Evolutionary conservation across 176 grass and related monocot species (phyloP).

Genomic region (Triticum monococcum): DNA sequence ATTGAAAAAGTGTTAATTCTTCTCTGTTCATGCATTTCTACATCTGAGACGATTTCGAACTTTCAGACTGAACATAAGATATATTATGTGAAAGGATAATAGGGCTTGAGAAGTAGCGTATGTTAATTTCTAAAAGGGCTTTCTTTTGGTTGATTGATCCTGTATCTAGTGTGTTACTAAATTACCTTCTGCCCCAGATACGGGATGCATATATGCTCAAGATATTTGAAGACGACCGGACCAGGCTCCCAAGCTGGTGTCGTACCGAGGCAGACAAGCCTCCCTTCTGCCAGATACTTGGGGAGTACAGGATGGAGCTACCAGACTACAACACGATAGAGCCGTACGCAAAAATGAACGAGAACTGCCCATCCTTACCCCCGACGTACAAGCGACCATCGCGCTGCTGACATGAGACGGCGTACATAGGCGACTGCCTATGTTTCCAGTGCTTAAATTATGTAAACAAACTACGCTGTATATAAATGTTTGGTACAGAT

Average conservation of each 20-base stretch:
- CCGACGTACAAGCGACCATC: conserved; percentile 63
- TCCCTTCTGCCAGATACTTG: conserved; percentile 88
- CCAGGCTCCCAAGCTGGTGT: conserved; percentile 79
- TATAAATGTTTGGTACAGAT: conserved; percentile 20
- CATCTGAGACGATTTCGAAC: background rate
- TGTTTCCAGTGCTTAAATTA: background rate
- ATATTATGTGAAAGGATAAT: background rate
- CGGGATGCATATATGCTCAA: conserved; percentile 95
- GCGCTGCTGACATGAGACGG: conserved; percentile 48
- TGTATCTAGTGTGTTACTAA: background rate
- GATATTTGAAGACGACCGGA: conserved; percentile 72
- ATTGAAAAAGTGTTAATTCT: background rate
- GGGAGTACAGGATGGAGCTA: conserved; percentile 91
- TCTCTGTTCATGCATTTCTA: background rate
- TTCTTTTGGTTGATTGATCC: conserved; percentile 6
- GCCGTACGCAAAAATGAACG: conserved; percentile 83
- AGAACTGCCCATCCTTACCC: conserved; percentile 90
- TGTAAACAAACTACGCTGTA: conserved; percentile 23
- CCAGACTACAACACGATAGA: conserved; percentile 88
- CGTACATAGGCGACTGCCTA: background rate
- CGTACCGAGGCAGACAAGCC: conserved; percentile 45
- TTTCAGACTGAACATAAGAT: background rate
- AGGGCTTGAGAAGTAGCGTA: background rate
- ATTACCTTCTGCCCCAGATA: conserved; percentile 47
- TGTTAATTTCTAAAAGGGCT: background rate